phyloP scores from a whole-genome alignment of 78 protist genomes.

The Dictyostelium brefeldianum region DNA sequence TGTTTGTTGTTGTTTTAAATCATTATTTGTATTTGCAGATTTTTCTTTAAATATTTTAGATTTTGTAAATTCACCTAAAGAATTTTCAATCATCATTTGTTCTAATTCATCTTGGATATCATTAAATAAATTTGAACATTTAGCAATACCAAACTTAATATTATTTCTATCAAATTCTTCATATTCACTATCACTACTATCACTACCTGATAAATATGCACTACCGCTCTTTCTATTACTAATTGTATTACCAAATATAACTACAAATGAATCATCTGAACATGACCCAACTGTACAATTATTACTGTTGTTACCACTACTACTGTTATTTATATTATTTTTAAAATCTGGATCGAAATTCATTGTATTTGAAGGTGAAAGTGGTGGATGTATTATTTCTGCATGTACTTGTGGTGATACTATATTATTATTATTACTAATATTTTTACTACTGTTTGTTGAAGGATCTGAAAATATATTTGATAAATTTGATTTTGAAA shows the following conservation, averaged over 20 bases:
- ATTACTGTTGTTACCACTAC: background rate
- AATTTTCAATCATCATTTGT: constrained; percentile 79
- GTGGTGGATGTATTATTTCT: constrained; percentile 13
- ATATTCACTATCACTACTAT: constrained; percentile 18
- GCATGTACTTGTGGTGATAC: background rate
- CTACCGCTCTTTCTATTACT: constrained; percentile 1
- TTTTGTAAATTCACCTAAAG: constrained; percentile 68
- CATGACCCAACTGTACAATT: constrained; percentile 4
- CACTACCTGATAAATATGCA: background rate
- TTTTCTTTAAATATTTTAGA: constrained; percentile 40
- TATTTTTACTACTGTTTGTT: background rate
- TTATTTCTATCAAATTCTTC: constrained; percentile 43
- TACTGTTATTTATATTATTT: background rate
- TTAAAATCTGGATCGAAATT: background rate
- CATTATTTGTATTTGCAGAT: background rate
- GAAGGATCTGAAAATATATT: constrained; percentile 30
- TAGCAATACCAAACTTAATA: constrained; percentile 39
- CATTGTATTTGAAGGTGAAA: background rate
- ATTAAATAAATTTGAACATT: constrained; percentile 35
- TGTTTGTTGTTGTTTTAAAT: background rate
- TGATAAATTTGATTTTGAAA: constrained; percentile 26
- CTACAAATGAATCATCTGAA: constrained; percentile 44
- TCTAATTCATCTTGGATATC: constrained; percentile 80
- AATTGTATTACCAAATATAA: background rate
- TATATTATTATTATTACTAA: background rate